phyloP scores from a whole-genome alignment of 495 filamentous ascomycete species.

The Ascodesmis nigricans region DNA sequence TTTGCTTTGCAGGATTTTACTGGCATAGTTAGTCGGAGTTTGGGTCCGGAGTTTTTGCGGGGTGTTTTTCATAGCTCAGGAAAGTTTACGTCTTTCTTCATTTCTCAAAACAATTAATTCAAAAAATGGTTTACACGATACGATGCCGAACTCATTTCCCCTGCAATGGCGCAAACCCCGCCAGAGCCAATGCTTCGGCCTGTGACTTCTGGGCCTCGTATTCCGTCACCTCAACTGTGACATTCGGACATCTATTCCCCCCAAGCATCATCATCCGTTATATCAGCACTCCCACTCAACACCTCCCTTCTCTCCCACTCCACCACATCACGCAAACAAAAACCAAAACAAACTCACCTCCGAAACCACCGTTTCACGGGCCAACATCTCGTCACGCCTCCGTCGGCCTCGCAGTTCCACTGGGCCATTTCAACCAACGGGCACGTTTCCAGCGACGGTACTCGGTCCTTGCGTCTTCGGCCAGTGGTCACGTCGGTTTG shows the following conservation, averaged over 20 bases:
- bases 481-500: conserved; percentile 9
- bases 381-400: conserved; percentile 9
- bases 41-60: too few relatives aligned
- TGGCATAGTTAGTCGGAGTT: conserved; percentile 2
- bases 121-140: too few relatives aligned
- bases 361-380: conserved; percentile 17
- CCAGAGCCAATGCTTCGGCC: too few relatives aligned
- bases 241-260: conserved; percentile 9
- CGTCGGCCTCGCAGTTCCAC: conserved; percentile 16
- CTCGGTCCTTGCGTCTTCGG: conserved; percentile 7
- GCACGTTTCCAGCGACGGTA: conserved; percentile 10
- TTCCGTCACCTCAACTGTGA: conserved; percentile 19
- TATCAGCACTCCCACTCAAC: conserved; percentile 2
- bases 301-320: not conserved
- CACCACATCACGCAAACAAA: too few relatives aligned
- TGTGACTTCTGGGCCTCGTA: conserved; percentile 10
- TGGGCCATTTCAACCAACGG: conserved; percentile 14
- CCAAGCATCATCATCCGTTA: not conserved
- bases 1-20: conserved; percentile 4
- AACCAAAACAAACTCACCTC: conserved; percentile 8
- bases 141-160: too few relatives aligned
- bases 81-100: too few relatives aligned
- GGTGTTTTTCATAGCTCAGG: too few relatives aligned
- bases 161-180: too few relatives aligned
- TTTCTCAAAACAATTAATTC: too few relatives aligned